phyloP scores from a whole-genome alignment of 441 rosid species.

The Croton setiger region DNA sequence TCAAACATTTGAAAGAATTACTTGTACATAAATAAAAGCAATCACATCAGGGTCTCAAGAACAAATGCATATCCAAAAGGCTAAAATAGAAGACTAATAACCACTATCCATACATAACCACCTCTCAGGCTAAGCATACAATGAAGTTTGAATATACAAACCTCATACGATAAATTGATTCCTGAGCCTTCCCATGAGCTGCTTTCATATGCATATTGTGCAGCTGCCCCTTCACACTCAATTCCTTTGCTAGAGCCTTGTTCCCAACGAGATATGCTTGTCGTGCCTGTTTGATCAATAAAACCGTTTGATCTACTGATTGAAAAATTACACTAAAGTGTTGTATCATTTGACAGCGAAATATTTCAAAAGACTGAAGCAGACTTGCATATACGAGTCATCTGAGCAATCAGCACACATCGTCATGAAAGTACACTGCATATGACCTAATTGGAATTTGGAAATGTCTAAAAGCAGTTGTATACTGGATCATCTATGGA shows the following conservation, averaged over 20 bases:
- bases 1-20: neutral
- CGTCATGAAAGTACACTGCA: neutral
- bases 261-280: conserved; percentile 90
- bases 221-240: conserved; percentile 87
- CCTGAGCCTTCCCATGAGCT: conserved; percentile 95
- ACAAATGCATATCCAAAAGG: neutral
- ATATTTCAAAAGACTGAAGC: neutral
- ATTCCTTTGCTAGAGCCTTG: conserved; percentile 89
- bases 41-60: neutral
- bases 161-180: conserved; percentile 90
- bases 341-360: conserved; percentile 7
- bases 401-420: conserved; percentile 3
- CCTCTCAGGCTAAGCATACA: neutral
- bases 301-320: conserved; percentile 1
- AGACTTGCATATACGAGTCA: conserved; percentile 11
- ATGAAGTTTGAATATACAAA: conserved; percentile 34
- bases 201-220: conserved; percentile 95
- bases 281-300: conserved; percentile 53
- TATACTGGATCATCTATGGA: neutral
- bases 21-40: neutral
- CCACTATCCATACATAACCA: neutral
- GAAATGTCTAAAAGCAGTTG: neutral
- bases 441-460: neutral
- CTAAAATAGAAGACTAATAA: conserved; percentile 5
- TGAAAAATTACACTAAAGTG: conserved; percentile 7